Percentiles rank a stretch among this genome's conserved stretches.
phyloP scores from a whole-genome alignment of 108 stramenopile genomes.

The Skeletonema grethae region DNA sequence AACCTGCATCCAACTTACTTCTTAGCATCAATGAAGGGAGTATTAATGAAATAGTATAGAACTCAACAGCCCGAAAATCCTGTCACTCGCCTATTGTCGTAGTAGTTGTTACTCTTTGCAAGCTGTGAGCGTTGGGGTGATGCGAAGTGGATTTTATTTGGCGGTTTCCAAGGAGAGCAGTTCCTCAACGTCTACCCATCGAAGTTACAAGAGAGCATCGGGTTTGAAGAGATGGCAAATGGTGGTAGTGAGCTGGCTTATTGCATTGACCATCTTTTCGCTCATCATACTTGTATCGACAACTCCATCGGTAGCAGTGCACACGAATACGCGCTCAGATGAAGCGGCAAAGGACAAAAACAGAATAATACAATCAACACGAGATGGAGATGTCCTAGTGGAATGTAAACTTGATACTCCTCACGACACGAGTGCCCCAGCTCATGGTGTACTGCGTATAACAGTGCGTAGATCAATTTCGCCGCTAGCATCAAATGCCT shows the following conservation, averaged over 20 bases:
- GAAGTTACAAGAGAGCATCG: neutral
- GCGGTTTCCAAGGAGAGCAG: neutral
- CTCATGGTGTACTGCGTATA: conserved; percentile 29
- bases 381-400: conserved; percentile 23
- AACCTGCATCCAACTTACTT: too few relatives aligned
- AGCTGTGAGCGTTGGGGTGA: neutral
- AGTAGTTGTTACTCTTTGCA: too few relatives aligned
- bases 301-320: neutral
- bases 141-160: neutral
- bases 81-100: too few relatives aligned
- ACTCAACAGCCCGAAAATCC: too few relatives aligned
- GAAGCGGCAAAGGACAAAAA: neutral
- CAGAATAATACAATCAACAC: neutral
- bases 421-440: conserved; percentile 9
- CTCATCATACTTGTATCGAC: neutral
- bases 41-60: too few relatives aligned
- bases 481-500: conserved; percentile 38
- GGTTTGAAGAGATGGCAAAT: neutral
- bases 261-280: neutral
- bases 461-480: conserved; percentile 32
- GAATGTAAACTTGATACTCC: conserved; percentile 36
- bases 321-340: neutral
- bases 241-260: neutral
- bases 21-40: too few relatives aligned
- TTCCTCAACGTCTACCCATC: neutral